Base-by-base conservation (phyloP, 164 flowering plant species). In the Nelumbo lutea region DNA sequence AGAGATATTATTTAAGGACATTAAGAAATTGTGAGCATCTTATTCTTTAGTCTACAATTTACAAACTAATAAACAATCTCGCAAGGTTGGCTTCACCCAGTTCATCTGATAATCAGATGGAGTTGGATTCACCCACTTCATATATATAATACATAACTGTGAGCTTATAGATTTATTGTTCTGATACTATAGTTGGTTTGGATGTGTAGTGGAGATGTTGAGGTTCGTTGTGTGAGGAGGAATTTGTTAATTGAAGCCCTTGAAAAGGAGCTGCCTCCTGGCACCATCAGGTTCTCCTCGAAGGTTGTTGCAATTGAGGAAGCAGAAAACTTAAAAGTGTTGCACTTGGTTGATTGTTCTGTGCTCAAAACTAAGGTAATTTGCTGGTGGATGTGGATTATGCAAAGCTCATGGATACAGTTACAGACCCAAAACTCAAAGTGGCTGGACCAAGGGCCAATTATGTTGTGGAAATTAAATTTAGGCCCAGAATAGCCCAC, bases 261-360 rank as follows among this genome's bases (percentile, higher is more conserved):
- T 3, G 84, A 27, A 51, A 78, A 64, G 44, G 90, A 86, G n/a
- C 82, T 91, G 42, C 96, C 97, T 9, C 58, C 11, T 15, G 91
- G 85, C 43, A 84, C 91, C 67, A 83, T 91, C 41, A 83, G 85
- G 77, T 87, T 68, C 72, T 83, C 85, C 4, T 87, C 93, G 14
- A 85, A 83, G 77, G 85, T 89, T 64, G 89, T 83, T 65, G 72
- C 84, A 2, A 78, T 86, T 53, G 83, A 86, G 65, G 76, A 82
- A 61, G 72, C 79, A 0, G 87, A 89, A 4, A 56, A 50, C 63
- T 67, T 74, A 7, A 86, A 82, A 66, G 68, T 84, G 56, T 59
- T 90, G 62, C 89, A 87, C 70, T 88, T 91, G 51, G 86, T 83
- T 10, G 89, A 89, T 76, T 90, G 93, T 42, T 76, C 86, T 50